phyloP scores from a whole-genome alignment of 2,329 filamentous ascomycete species.

The Proliferodiscus dingleyae region DNA sequence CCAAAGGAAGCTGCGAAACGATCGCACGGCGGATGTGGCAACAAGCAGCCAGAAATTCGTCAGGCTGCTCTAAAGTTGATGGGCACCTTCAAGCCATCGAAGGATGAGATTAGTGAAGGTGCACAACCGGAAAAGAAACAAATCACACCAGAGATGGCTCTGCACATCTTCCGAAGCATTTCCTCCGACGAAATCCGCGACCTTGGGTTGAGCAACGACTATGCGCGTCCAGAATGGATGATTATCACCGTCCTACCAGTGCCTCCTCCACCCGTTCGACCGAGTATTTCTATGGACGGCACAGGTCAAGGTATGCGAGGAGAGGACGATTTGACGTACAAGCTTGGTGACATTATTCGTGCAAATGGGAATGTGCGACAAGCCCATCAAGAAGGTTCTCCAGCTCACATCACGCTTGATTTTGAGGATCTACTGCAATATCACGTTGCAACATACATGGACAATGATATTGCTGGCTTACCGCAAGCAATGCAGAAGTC shows the following conservation, averaged over 20 bases:
- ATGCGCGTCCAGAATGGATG: conserved; percentile 98
- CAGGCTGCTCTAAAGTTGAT: conserved; percentile 81
- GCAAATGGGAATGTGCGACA: conserved; percentile 93
- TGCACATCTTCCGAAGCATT: conserved; percentile 83
- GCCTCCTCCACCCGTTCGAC: conserved; percentile 89
- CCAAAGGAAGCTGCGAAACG: conserved; percentile 46
- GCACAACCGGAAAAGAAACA: conserved; percentile 72
- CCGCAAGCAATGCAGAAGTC: conserved; percentile 96
- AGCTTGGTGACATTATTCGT: conserved; percentile 95
- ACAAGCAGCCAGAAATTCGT: conserved; percentile 80
- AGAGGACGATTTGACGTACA: conserved; percentile 99
- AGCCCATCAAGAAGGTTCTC: conserved; percentile 85
- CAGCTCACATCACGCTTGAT: conserved; percentile 83
- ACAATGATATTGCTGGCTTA: conserved; percentile 96
- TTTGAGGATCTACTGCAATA: conserved; percentile 93
- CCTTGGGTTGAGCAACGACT: conserved; percentile 90
- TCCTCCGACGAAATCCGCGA: conserved; percentile 74
- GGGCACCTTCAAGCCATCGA: conserved; percentile 65
- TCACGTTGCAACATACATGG: conserved; percentile 99
- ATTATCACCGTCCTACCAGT: conserved; percentile 91
- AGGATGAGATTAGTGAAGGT: conserved; percentile 66
- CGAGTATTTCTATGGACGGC: conserved; percentile 95
- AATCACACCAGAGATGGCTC: conserved; percentile 78
- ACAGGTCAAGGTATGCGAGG: conserved; percentile 88
- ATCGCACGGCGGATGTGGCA: conserved; percentile 86